Percentiles rank a stretch among this genome's conserved stretches.
Conservation (phyloP, 2,329 filamentous ascomycete species). For the Aureobasidium sp. region DNA sequence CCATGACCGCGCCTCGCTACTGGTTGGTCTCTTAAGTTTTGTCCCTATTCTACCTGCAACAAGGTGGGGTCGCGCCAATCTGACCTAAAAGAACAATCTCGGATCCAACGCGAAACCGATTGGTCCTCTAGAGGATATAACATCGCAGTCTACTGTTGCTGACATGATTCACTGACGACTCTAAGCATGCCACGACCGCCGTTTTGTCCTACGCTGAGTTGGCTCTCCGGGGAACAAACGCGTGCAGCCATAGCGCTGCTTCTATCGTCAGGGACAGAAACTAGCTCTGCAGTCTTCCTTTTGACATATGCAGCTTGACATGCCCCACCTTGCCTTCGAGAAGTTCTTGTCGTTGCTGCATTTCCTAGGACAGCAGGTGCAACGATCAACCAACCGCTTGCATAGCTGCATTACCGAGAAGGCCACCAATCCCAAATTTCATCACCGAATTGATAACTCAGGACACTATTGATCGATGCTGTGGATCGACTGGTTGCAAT, state of each 20-base stretch:
- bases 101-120: neutral
- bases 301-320: constrained; percentile 2
- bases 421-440: neutral
- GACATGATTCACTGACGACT: neutral
- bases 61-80: constrained; percentile 4
- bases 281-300: constrained; percentile 11
- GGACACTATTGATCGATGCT: neutral
- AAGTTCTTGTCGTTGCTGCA: neutral
- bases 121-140: neutral
- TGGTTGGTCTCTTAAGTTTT: neutral
- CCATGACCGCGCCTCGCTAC: neutral
- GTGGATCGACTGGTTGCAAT: neutral
- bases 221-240: constrained; percentile 3
- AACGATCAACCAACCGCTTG: neutral
- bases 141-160: neutral
- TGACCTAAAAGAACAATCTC: neutral
- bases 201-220: neutral
- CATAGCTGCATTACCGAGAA: neutral
- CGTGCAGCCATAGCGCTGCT: constrained; percentile 6
- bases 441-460: neutral
- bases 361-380: neutral
- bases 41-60: constrained; percentile 8
- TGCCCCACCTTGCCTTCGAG: neutral
- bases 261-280: neutral
- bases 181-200: constrained; percentile 12